Evolutionary conservation across 306 rosid genomes (phyloP).

Genomic region (barrel medic (Medicago truncatula)): MtrunA17r5.0-ANR NC_053045.1:64432001-64432500

Average conservation of each 20-base stretch:
- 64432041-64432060: not conserved
- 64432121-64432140: conserved; percentile 68
- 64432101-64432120: conserved; percentile 80
- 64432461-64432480: not conserved
- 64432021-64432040: not conserved
- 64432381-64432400: conserved; percentile 74
- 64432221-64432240: not conserved
- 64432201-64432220: conserved; percentile 5
- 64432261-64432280: not conserved
- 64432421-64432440: conserved; percentile 67
- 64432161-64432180: conserved; percentile 8
- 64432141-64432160: conserved; percentile 58
- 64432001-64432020: not conserved
- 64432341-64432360: conserved; percentile 63
- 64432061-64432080: not conserved
- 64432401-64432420: conserved; percentile 77
- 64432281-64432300: not conserved
- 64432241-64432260: not conserved
- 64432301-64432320: not conserved
- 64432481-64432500: not conserved
- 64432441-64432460: not conserved
- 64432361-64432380: conserved; percentile 64
- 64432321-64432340: not conserved
- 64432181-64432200: too few relatives aligned
- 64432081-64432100: conserved; percentile 51